A percentile compares a stretch with the other conserved stretches of the same genome.
These are phyloP conservation scores for Penium margaritaceum DNA, from an alignment of 139 green algal species.

Conservation along the genomic window DNA sequence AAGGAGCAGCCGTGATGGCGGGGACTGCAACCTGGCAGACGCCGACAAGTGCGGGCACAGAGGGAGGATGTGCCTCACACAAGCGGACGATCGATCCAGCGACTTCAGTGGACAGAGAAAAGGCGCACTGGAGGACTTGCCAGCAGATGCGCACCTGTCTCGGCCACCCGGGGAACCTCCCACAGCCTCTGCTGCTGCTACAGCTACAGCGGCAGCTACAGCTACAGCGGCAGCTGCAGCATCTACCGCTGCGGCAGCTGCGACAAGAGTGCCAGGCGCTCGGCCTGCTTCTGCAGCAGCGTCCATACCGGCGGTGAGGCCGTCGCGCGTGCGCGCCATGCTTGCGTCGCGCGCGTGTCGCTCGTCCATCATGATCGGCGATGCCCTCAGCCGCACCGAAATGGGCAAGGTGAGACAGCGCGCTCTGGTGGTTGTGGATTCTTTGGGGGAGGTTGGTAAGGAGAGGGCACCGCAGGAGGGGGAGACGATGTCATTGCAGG, in stretches of 20 bases:
- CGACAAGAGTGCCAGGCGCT: neutral
- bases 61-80: too few relatives aligned
- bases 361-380: slow-evolving; percentile 92
- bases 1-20: too few relatives aligned
- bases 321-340: slow-evolving; percentile 72
- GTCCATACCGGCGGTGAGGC: slow-evolving; percentile 26
- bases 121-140: too few relatives aligned
- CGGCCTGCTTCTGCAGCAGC: neutral
- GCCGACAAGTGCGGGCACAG: too few relatives aligned
- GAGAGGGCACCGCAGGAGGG: too few relatives aligned
- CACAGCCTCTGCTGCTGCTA: neutral
- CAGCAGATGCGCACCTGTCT: neutral
- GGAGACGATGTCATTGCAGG: too few relatives aligned
- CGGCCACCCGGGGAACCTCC: neutral
- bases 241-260: neutral
- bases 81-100: too few relatives aligned
- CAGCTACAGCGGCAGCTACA: neutral
- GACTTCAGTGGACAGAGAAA: too few relatives aligned
- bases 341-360: slow-evolving; percentile 81
- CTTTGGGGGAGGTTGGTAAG: too few relatives aligned
- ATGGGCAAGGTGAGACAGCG: slow-evolving; percentile 58
- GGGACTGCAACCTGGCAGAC: too few relatives aligned
- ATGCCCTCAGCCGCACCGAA: slow-evolving; percentile 51
- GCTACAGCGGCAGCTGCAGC: neutral
- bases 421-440: too few relatives aligned